Evolutionary conservation across 805 yeast genomes (phyloP), one percentile per base, ranked within the genome.

Genomic region (Spathaspora hagerdaliae): DNA sequence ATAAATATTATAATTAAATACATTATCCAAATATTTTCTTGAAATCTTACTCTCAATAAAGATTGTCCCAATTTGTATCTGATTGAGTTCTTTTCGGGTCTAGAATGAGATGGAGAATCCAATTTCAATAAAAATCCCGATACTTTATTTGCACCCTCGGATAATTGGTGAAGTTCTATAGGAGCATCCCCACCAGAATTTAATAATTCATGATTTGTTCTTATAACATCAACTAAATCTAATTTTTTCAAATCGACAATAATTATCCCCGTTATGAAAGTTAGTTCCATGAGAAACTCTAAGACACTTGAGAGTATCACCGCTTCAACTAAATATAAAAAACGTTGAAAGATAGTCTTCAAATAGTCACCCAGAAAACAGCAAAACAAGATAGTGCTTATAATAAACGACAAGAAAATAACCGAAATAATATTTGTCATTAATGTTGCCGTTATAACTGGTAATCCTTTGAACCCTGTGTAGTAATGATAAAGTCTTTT

Each of bases 231-330:
- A 12, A 76, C 76, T 13, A 83, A 69, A 52, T 84, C 91, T 27
- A 77, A 60, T 44, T 88, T 71, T 39, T 82, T 75, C 29, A 82
- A 64, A 63, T 88, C 96, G 34, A 87, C 77, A 13, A 84, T 73
- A 29, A 87, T 64, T 1, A 86, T 79, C 0, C 89, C 81, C 1
- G 82, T 67, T 47, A 86, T 77, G 59, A 73, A 87, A 1, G 91
- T 78, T 41, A 81, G 57, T 51, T 83, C 88, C 34, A 87, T 64
- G 5, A 75, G 46, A 56, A 80, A 85, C 51, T 85, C 87, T 35
- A 83, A 61, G 1, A 78, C 27, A n/a, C 85, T 52, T 0, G 83
- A 74, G 27, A 75, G 42, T 1, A 73, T 53, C 1, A 78, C 37
- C 12, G 52, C 46, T 38, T 44, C 27, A 10, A 26, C 32, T 19